Evolutionary conservation across 2,329 filamentous ascomycete genomes (phyloP).

Genomic region (Epichloe baconii): DNA sequence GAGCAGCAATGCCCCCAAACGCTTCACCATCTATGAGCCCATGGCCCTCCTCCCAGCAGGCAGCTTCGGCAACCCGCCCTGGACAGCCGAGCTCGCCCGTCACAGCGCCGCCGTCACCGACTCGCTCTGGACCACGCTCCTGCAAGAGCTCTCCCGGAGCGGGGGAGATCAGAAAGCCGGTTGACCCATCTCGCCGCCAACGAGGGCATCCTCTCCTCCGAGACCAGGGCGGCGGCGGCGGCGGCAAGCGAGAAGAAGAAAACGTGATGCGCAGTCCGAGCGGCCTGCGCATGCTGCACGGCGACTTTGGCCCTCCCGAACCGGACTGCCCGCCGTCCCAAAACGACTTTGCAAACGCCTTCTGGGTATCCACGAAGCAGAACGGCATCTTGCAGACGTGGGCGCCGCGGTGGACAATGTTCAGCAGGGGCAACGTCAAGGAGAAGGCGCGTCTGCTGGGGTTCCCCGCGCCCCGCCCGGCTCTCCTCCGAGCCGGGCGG

Average conservation of each 20-base stretch:
- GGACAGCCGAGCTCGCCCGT: conserved; percentile 24
- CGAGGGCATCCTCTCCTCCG: conserved; percentile 42
- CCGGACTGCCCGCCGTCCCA: conserved; percentile 17
- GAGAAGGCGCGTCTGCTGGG: conserved; percentile 69
- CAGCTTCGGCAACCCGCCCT: conserved; percentile 34
- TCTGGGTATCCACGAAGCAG: conserved; percentile 71
- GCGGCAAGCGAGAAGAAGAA: conserved; percentile 18
- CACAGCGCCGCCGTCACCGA: conserved; percentile 13
- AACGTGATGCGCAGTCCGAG: conserved; percentile 66
- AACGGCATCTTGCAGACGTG: conserved; percentile 73
- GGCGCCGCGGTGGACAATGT: conserved; percentile 89
- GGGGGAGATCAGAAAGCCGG: conserved; percentile 16
- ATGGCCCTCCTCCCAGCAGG: conserved; percentile 48
- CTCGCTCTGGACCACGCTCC: conserved; percentile 35
- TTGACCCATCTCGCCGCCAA: conserved; percentile 49
- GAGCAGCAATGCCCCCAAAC: conserved; percentile 33
- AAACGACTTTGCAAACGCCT: conserved; percentile 49
- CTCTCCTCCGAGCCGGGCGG: no score
- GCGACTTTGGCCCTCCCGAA: conserved; percentile 54
- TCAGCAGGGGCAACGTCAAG: conserved; percentile 76
- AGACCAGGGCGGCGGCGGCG: conserved; percentile 1
- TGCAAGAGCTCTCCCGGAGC: conserved; percentile 31
- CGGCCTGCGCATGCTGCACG: conserved; percentile 55
- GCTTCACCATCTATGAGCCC: conserved; percentile 48
- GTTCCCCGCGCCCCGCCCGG: conserved; percentile 21